Evolutionary conservation across 2,329 filamentous ascomycete species (phyloP), one percentile per base, ranked within the genome.

Genomic region (Verticillium tricorpus): DNA sequence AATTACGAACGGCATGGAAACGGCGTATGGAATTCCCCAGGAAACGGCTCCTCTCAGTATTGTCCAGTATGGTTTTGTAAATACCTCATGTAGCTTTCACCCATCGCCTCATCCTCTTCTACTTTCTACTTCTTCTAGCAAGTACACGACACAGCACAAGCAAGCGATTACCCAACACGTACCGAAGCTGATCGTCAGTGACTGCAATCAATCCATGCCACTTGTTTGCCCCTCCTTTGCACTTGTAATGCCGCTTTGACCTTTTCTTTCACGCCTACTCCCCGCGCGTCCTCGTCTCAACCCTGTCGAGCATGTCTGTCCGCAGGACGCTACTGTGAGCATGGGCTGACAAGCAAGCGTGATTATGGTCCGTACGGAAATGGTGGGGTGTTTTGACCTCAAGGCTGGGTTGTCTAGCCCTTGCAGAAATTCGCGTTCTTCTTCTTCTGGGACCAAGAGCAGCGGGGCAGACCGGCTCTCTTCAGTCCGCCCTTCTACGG

Each of bases 241-340:
- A 12, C 12, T 2, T 9, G 9, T 11, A 11, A 12, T n/a, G 12
- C 58, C 60, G 57, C 60, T 60, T 60, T 63, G 60, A 62, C 54
- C 39, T 37, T 59, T 35, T 35, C 17, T n/a, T 17, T 9, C 56
- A 12, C 39, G 28, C 11, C 45, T 22, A 19, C 56, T 39, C 56
- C 34, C 40, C 37, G 15, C 32, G n/a, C 54, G 40, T 52, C 45
- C 50, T 37, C 37, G 31, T 17, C 37, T 19, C 57, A 45, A 58
- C 45, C 45, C 45, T 52, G 45, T 52, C 19, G n/a, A 52, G n/a
- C 19, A 11, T 52, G 45, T 52, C 7, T 22, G n/a, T 52, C 45
- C 3, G 45, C 45, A 52, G 45, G 45, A 52, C 45, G 45, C 45
- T 52, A 52, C 45, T 25, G 45, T 52, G n/a, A 22, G 9, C 19